Conservation (phyloP, 805 yeast species). For the Starmerella kuoi region DNA sequence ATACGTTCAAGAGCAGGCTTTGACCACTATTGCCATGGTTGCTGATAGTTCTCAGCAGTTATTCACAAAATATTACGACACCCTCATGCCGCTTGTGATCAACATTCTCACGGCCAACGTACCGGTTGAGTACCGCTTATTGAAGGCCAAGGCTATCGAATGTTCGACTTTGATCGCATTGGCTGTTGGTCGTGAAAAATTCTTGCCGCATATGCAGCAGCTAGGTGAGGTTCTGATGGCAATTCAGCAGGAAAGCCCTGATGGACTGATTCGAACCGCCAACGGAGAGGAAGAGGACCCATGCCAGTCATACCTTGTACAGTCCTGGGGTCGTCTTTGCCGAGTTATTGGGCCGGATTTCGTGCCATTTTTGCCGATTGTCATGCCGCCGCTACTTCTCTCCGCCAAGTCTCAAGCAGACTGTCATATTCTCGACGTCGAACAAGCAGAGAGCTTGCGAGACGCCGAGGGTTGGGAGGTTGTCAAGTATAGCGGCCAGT, state of each 20-base stretch:
- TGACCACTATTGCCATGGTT: slow-evolving; percentile 90
- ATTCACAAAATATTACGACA: slow-evolving; percentile 83
- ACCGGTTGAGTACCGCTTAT: slow-evolving; percentile 62
- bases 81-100: slow-evolving; percentile 79
- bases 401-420: slow-evolving; percentile 88
- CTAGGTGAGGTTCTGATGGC: slow-evolving; percentile 57
- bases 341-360: slow-evolving; percentile 75
- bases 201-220: slow-evolving; percentile 60
- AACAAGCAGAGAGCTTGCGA: slow-evolving; percentile 70
- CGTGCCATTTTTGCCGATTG: slow-evolving; percentile 67
- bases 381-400: slow-evolving; percentile 75
- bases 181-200: slow-evolving; percentile 90
- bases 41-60: slow-evolving; percentile 91
- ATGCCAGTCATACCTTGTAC: slow-evolving; percentile 72
- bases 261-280: slow-evolving; percentile 15
- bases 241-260: slow-evolving; percentile 40
- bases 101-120: slow-evolving; percentile 68
- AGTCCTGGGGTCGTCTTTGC: slow-evolving; percentile 94
- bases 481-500: slow-evolving; percentile 78
- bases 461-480: slow-evolving; percentile 93
- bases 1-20: slow-evolving; percentile 93
- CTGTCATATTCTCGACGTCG: slow-evolving; percentile 73
- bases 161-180: slow-evolving; percentile 88
- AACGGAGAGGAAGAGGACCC: slow-evolving; percentile 62
- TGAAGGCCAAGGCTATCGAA: slow-evolving; percentile 89